Evolutionary conservation across 1,284 basidiomycete genomes (phyloP).

Genomic region (Inonotus obliquus): DNA sequence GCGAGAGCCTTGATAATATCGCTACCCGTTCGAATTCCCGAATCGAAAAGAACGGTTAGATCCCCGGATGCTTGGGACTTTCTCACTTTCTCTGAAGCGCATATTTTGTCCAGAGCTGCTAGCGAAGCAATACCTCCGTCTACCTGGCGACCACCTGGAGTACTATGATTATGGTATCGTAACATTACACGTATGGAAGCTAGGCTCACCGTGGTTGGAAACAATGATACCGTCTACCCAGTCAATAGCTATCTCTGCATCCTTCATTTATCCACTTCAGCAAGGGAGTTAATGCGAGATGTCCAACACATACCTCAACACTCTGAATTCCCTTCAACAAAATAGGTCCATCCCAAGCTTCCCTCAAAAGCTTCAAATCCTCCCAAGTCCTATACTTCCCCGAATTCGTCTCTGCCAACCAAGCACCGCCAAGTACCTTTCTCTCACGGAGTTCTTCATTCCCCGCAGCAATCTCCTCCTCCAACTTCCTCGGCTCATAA

Average conservation of each 20-base stretch:
- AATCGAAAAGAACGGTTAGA: slow-evolving; percentile 74
- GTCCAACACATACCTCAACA: slow-evolving; percentile 32
- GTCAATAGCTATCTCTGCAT: slow-evolving; percentile 65
- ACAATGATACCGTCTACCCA: slow-evolving; percentile 71
- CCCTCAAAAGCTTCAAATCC: slow-evolving; percentile 54
- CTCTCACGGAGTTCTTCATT: slow-evolving; percentile 39
- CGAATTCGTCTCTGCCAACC: slow-evolving; percentile 54
- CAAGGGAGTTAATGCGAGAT: not conserved
- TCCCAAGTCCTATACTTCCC: slow-evolving; percentile 61
- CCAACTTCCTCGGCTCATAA: slow-evolving; percentile 44
- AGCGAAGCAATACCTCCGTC: slow-evolving; percentile 75
- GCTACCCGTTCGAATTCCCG: slow-evolving; percentile 69
- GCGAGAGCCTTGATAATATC: slow-evolving; percentile 78
- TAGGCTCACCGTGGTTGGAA: slow-evolving; percentile 66
- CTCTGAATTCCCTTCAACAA: slow-evolving; percentile 68
- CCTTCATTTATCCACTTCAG: slow-evolving; percentile 35
- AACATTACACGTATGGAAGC: not conserved
- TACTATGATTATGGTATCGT: not conserved
- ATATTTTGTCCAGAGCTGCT: slow-evolving; percentile 61
- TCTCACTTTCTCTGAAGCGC: slow-evolving; percentile 50
- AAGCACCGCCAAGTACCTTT: slow-evolving; percentile 45
- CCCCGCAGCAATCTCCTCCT: slow-evolving; percentile 36
- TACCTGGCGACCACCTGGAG: slow-evolving; percentile 69
- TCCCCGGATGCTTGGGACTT: slow-evolving; percentile 53
- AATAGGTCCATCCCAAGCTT: slow-evolving; percentile 67